A percentile compares a stretch with the other conserved stretches of the same genome.
phyloP scores from a whole-genome alignment of 768 basidiomycete genomes.

The Boletales sp. region DNA sequence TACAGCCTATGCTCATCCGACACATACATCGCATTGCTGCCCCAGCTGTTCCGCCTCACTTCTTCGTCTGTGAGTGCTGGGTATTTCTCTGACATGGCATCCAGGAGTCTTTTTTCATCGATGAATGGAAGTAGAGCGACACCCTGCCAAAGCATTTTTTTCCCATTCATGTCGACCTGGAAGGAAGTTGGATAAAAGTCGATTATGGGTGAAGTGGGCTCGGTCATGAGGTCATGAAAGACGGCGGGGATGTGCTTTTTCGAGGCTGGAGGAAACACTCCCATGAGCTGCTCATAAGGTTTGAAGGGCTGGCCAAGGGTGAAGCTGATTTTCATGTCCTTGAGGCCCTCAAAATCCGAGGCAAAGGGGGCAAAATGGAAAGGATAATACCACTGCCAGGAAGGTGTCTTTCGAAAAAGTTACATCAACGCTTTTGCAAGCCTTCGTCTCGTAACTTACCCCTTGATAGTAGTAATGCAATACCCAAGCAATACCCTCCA shows the following conservation, averaged over 20 bases:
- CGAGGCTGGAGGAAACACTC: slow-evolving; percentile 90
- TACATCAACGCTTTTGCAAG: slow-evolving; percentile 15
- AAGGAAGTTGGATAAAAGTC: slow-evolving; percentile 94
- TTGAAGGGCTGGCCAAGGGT: slow-evolving; percentile 84
- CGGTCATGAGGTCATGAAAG: slow-evolving; percentile 86
- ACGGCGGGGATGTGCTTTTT: slow-evolving; percentile 82
- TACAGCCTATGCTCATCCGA: slow-evolving; percentile 83
- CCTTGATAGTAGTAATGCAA: slow-evolving; percentile 98
- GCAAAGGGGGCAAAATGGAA: slow-evolving; percentile 99
- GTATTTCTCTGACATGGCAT: slow-evolving; percentile 73
- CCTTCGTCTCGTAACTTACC: slow-evolving; percentile 42
- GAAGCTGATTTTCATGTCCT: slow-evolving; percentile 77
- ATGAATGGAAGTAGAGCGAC: slow-evolving; percentile 97
- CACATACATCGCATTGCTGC: slow-evolving; percentile 78
- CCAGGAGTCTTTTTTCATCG: slow-evolving; percentile 76
- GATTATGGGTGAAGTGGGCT: slow-evolving; percentile 84
- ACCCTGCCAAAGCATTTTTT: slow-evolving; percentile 99
- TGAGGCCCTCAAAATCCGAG: slow-evolving; percentile 82
- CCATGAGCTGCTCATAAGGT: slow-evolving; percentile 97
- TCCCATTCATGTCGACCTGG: slow-evolving; percentile 99
- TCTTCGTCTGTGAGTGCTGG: slow-evolving; percentile 75
- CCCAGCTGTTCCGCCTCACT: slow-evolving; percentile 78
- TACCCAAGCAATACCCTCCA: slow-evolving; percentile 96
- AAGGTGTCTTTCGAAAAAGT: slow-evolving; percentile 58
- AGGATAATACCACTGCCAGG: slow-evolving; percentile 99